phyloP scores from a whole-genome alignment of 768 basidiomycete genomes.

The Leccinum broughii region DNA sequence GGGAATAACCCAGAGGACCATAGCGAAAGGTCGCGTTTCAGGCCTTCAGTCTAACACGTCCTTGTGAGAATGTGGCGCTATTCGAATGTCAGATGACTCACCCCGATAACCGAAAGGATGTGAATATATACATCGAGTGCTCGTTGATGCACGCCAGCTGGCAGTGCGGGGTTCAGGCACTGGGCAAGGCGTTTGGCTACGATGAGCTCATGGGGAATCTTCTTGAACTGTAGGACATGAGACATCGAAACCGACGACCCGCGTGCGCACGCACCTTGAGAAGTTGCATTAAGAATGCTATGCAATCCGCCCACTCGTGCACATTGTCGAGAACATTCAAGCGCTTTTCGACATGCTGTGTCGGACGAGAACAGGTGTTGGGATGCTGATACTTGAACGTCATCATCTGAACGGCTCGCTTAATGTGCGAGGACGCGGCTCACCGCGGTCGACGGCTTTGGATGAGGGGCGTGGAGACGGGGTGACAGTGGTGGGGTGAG shows the following conservation, averaged over 20 bases:
- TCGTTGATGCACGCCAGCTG: conserved; percentile 94
- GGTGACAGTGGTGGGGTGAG: conserved; percentile 17
- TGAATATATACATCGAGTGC: conserved; percentile 94
- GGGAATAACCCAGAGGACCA: conserved; percentile 80
- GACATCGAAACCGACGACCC: not conserved
- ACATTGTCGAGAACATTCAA: conserved; percentile 92
- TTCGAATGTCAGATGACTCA: conserved; percentile 41
- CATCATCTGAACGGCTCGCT: not conserved
- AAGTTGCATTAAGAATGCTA: conserved; percentile 91
- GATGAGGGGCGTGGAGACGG: conserved; percentile 16
- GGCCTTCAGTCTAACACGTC: conserved; percentile 71
- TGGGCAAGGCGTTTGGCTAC: conserved; percentile 95
- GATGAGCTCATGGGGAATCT: conserved; percentile 92
- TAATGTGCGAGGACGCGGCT: conserved; percentile 8
- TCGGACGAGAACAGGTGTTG: conserved; percentile 69
- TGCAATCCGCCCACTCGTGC: conserved; percentile 99
- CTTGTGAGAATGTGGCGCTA: conserved; percentile 9
- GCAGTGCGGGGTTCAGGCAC: conserved; percentile 96
- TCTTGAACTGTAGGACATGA: conserved; percentile 76
- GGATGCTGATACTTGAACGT: conserved; percentile 40
- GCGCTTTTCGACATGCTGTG: conserved; percentile 90
- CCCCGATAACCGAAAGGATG: conserved; percentile 88
- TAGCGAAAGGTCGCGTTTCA: conserved; percentile 80
- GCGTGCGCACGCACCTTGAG: conserved; percentile 62
- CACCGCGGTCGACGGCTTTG: conserved; percentile 33